Conservation (phyloP, 2,329 filamentous ascomycete species). For the Capronia epimyces region DNA sequence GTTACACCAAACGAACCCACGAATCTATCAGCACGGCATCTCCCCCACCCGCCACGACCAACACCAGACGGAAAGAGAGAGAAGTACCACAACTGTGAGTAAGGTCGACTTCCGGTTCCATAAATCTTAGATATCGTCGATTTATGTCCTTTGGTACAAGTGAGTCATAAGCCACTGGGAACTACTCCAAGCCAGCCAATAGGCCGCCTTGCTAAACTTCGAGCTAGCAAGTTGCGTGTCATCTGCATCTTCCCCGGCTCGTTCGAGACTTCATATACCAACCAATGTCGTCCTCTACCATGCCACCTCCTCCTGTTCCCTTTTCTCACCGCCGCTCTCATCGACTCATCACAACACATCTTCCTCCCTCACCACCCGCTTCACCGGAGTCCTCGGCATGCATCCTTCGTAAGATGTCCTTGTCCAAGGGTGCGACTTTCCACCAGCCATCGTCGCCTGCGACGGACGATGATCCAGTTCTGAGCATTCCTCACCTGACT, state of each 20-base stretch:
- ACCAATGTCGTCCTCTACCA: conserved; percentile 24
- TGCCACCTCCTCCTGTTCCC: conserved; percentile 27
- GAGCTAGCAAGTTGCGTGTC: conserved; percentile 23
- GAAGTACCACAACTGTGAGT: conserved; percentile 18
- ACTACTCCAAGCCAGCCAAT: conserved; percentile 18
- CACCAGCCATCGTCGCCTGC: conserved; percentile 43
- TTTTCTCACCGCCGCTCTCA: conserved; percentile 29
- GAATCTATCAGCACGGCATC: conserved; percentile 1
- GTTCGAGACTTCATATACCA: conserved; percentile 22
- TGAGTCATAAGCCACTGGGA: conserved; percentile 24
- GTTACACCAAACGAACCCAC: conserved; percentile 4
- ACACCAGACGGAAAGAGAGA: conserved; percentile 1
- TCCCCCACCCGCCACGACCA: neutral
- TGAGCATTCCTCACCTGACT: conserved; percentile 48
- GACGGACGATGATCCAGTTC: conserved; percentile 39
- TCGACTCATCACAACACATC: conserved; percentile 25
- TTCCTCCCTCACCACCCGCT: conserved; percentile 24
- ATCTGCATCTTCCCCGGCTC: conserved; percentile 20
- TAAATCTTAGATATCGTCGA: conserved; percentile 14
- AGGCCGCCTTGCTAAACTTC: conserved; percentile 20
- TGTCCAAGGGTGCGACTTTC: conserved; percentile 67
- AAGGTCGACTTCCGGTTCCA: conserved; percentile 11
- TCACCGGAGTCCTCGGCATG: conserved; percentile 29
- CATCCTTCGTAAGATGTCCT: conserved; percentile 44
- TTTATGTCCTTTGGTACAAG: conserved; percentile 19